Conservation (phyloP, 2,329 filamentous ascomycete species). For the Xylaria sp. region DNA sequence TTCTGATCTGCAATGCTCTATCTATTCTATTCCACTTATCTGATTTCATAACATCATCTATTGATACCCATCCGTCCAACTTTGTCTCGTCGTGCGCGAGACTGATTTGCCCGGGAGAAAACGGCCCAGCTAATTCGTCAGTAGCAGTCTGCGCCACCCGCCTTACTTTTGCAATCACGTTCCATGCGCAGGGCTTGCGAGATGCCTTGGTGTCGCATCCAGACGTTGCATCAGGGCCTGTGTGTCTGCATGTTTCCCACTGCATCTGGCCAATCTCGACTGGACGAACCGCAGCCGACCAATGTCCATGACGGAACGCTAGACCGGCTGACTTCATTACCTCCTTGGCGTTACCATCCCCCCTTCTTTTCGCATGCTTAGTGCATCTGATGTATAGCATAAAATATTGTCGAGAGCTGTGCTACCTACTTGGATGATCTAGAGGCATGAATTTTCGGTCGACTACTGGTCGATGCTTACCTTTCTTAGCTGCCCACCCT, state of each 20-base stretch:
- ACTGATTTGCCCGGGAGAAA: conserved; percentile 7
- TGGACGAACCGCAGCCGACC: conserved; percentile 29
- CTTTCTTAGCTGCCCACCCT: conserved; percentile 19
- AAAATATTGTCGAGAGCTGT: not conserved
- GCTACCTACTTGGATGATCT: conserved; percentile 6
- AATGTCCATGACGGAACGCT: conserved; percentile 31
- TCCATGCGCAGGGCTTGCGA: conserved; percentile 41
- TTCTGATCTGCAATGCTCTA: not conserved
- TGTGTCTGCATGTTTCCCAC: conserved; percentile 37
- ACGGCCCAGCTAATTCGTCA: conserved; percentile 42
- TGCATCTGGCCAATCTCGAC: conserved; percentile 33
- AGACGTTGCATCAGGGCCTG: conserved; percentile 32
- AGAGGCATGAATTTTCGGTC: not conserved
- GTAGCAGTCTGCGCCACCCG: conserved; percentile 45
- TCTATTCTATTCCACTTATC: not conserved
- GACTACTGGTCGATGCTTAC: conserved; percentile 23
- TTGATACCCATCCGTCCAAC: conserved; percentile 10
- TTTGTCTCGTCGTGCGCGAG: not conserved
- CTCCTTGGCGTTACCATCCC: conserved; percentile 20
- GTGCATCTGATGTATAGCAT: not conserved
- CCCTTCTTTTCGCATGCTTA: conserved; percentile 9
- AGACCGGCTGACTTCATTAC: conserved; percentile 35
- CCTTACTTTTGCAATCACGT: conserved; percentile 47
- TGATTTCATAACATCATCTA: not conserved
- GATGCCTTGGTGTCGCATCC: conserved; percentile 23